Conservation (phyloP, 2,329 filamentous ascomycete genomes). For the Monosporascus sp. region DNA sequence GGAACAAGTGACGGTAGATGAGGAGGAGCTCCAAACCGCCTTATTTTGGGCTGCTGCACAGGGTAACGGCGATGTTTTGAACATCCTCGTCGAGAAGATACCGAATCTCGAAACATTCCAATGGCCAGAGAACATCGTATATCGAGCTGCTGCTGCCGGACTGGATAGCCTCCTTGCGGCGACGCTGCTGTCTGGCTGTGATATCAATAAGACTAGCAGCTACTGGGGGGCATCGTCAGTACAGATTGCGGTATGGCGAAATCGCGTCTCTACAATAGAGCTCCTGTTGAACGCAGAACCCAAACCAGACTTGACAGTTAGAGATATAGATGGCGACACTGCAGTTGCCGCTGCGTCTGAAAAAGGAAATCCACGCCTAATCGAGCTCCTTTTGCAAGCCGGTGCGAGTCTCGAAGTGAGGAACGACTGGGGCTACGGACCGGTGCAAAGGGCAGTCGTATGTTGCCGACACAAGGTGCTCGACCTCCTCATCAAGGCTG, state of each 20-base stretch:
- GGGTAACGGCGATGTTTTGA: background rate
- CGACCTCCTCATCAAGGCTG: background rate
- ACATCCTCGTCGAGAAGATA: conserved; percentile 1
- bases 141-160: conserved; percentile 4
- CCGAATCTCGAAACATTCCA: conserved; percentile 1
- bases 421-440: background rate
- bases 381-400: background rate
- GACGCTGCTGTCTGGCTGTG: background rate
- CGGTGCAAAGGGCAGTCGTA: background rate
- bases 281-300: background rate
- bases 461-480: background rate
- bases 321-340: background rate
- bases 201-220: background rate
- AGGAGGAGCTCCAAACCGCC: conserved; percentile 1
- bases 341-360: background rate
- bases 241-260: background rate
- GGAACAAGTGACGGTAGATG: background rate
- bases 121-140: conserved; percentile 3
- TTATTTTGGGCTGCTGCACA: conserved; percentile 3
- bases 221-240: background rate
- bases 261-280: background rate
- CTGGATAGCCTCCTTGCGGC: background rate
- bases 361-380: background rate
- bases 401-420: background rate
- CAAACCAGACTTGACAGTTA: background rate